These are phyloP conservation scores for Phytophthora melonis DNA, from an alignment of 352 stramenopile genomes.

Conservation along the genomic window DNA sequence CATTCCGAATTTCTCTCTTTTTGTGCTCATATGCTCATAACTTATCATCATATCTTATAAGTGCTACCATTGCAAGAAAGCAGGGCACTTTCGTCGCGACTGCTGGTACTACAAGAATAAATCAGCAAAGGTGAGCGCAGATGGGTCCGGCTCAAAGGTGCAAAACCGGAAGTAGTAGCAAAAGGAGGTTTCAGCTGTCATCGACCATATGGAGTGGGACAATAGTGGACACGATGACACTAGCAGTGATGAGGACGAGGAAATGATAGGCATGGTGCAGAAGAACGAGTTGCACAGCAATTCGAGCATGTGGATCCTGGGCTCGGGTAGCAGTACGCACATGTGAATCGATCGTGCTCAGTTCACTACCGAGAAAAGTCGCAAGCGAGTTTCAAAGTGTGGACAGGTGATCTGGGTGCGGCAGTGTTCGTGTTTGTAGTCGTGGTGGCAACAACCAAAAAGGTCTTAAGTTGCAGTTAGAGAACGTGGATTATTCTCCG, in stretches of 20 bases:
- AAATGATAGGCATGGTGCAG: not conserved
- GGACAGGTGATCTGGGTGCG: not conserved
- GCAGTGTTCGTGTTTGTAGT: not conserved
- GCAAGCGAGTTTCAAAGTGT: not conserved
- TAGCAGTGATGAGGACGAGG: not conserved
- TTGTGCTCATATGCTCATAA: too few relatives aligned
- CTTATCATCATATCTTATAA: too few relatives aligned
- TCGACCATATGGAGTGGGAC: not conserved
- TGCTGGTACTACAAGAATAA: slow-evolving; percentile 10
- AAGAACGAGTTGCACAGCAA: not conserved
- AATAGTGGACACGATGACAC: not conserved
- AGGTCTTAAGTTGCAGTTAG: not conserved
- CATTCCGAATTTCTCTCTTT: too few relatives aligned
- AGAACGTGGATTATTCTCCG: not conserved
- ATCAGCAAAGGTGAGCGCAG: not conserved
- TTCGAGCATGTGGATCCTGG: not conserved
- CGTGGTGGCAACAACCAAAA: not conserved
- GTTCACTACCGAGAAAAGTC: not conserved
- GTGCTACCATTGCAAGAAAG: slow-evolving; percentile 5
- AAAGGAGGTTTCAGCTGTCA: not conserved
- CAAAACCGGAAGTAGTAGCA: not conserved
- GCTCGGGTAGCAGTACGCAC: not conserved
- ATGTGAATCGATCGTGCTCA: not conserved
- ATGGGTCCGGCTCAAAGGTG: not conserved
- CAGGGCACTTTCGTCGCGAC: not conserved